These are phyloP conservation scores for Phylloporus sp. DNA, from an alignment of 768 basidiomycete genomes.

Conservation along the genomic window DNA sequence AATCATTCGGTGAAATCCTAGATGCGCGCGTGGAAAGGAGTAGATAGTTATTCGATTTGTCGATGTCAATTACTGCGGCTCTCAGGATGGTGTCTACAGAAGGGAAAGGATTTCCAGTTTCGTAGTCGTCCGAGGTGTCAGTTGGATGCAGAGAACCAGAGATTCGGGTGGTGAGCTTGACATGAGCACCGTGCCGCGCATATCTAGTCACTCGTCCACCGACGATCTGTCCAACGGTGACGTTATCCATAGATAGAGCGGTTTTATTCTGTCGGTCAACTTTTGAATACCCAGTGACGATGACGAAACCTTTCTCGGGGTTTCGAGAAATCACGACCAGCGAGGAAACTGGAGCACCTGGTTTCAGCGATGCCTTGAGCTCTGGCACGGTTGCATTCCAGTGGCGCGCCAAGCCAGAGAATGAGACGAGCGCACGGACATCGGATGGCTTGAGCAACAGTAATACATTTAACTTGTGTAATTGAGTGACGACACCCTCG, in stretches of 20 bases:
- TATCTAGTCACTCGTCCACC: conserved; percentile 78
- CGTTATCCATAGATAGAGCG: conserved; percentile 57
- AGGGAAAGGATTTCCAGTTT: conserved; percentile 51
- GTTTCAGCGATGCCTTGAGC: conserved; percentile 55
- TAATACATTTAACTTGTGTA: conserved; percentile 83
- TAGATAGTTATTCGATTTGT: conserved; percentile 61
- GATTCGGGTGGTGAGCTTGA: conserved; percentile 71
- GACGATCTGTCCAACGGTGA: conserved; percentile 69
- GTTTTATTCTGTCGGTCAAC: conserved; percentile 46
- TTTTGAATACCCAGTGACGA: conserved; percentile 73
- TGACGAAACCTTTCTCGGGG: conserved; percentile 77
- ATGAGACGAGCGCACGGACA: conserved; percentile 76
- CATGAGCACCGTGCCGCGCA: conserved; percentile 61
- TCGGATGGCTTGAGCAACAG: conserved; percentile 66
- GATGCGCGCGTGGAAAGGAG: conserved; percentile 80
- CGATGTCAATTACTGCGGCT: conserved; percentile 65
- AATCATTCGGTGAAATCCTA: conserved; percentile 50
- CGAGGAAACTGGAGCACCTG: conserved; percentile 66
- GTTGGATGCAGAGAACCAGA: conserved; percentile 77
- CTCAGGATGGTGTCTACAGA: conserved; percentile 61
- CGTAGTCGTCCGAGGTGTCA: conserved; percentile 78
- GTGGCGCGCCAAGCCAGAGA: conserved; percentile 83
- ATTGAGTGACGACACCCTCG: conserved; percentile 64
- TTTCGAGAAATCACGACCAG: conserved; percentile 89
- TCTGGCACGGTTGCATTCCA: conserved; percentile 61